phyloP scores from a whole-genome alignment of 306 rosid genomes.

The Corylus americana region DNA sequence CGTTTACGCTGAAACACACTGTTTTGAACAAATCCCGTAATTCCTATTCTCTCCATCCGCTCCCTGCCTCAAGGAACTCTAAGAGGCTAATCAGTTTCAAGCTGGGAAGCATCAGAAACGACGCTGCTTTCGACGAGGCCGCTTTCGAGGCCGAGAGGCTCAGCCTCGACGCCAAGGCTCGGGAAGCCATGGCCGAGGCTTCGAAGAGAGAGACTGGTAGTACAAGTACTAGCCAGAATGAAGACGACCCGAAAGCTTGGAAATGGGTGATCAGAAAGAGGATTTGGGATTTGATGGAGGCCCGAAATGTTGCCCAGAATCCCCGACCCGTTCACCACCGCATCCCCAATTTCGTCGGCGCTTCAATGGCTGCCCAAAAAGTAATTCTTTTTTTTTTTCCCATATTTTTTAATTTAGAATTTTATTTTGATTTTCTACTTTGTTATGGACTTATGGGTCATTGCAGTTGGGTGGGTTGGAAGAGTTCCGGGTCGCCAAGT shows the following conservation, averaged over 20 bases:
- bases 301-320: constrained; percentile 55
- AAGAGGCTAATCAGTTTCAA: constrained; percentile 18
- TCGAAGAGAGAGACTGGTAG: constrained; percentile 29
- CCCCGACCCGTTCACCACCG: constrained; percentile 95
- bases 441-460: constrained; percentile 22
- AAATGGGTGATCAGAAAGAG: constrained; percentile 86
- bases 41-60: constrained; percentile 16
- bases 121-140: constrained; percentile 54
- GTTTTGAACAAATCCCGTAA: constrained; percentile 6
- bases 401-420: background rate
- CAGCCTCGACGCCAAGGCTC: constrained; percentile 75
- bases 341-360: constrained; percentile 86
- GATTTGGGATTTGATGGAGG: constrained; percentile 84
- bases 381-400: constrained; percentile 23
- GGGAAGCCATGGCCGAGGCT: constrained; percentile 60
- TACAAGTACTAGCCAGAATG: constrained; percentile 24
- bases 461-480: constrained; percentile 68
- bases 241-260: constrained; percentile 82
- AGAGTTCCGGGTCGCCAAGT: constrained; percentile 53
- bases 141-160: constrained; percentile 76
- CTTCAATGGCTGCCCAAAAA: constrained; percentile 68
- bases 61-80: constrained; percentile 21
- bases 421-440: background rate
- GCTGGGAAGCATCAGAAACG: constrained; percentile 28
- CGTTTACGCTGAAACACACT: constrained; percentile 17